A percentile compares a stretch with the other conserved stretches of the same genome.
Evolutionary conservation across 495 filamentous ascomycete genomes (phyloP).

Genomic region (Daldinia caldariorum): DNA sequence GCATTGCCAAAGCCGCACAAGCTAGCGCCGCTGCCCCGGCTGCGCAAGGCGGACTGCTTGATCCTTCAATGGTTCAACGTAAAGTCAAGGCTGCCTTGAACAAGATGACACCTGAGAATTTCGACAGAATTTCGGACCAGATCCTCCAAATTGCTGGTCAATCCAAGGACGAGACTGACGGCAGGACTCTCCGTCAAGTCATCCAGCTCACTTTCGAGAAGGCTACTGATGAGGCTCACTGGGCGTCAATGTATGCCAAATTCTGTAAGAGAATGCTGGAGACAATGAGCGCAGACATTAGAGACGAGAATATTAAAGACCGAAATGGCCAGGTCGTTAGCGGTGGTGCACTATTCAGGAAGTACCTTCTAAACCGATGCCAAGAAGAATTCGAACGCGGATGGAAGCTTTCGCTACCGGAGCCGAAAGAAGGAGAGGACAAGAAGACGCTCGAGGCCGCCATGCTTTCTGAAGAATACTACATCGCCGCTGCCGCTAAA

Average conservation of each 20-base stretch:
- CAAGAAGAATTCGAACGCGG: constrained; percentile 99
- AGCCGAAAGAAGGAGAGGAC: constrained; percentile 78
- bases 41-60: constrained; percentile 65
- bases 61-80: constrained; percentile 93
- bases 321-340: constrained; percentile 85
- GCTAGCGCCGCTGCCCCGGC: constrained; percentile 50
- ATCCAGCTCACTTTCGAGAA: constrained; percentile 99
- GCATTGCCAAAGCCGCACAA: constrained; percentile 59
- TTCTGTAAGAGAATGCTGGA: constrained; percentile 98
- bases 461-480: constrained; percentile 97
- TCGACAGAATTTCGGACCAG: constrained; percentile 93
- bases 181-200: constrained; percentile 93
- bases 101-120: constrained; percentile 99
- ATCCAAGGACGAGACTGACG: constrained; percentile 94
- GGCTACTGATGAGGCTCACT: constrained; percentile 97
- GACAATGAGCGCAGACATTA: constrained; percentile 93
- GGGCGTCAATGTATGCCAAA: constrained; percentile 98
- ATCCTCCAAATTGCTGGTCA: constrained; percentile 92
- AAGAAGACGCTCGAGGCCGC: constrained; percentile 70
- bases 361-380: constrained; percentile 97
- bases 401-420: constrained; percentile 90
- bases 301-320: constrained; percentile 91
- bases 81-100: constrained; percentile 99
- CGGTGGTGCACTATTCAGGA: constrained; percentile 94
- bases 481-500: constrained; percentile 94